phyloP scores from a whole-genome alignment of 352 stramenopile genomes.

The Globisporangium polare region DNA sequence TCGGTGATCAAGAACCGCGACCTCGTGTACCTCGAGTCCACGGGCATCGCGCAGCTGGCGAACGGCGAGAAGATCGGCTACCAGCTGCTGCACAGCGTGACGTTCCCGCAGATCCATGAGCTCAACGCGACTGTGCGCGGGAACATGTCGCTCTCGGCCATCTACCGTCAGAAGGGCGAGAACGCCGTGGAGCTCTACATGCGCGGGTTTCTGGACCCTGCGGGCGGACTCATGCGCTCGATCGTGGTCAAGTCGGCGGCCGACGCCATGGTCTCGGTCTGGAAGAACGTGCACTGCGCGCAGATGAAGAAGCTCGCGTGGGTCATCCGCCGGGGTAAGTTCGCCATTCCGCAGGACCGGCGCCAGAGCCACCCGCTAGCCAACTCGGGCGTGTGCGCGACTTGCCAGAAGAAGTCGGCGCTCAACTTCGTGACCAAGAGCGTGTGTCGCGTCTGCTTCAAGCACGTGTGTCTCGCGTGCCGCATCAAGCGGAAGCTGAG shows the following conservation, averaged over 20 bases:
- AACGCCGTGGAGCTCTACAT: constrained; percentile 50
- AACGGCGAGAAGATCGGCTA: constrained; percentile 15
- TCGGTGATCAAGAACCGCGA: constrained; percentile 57
- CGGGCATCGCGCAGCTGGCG: constrained; percentile 24
- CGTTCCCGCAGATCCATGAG: constrained; percentile 42
- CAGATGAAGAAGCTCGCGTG: constrained; percentile 54
- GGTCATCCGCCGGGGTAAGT: constrained; percentile 28
- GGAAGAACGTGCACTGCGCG: constrained; percentile 40
- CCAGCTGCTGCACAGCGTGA: constrained; percentile 42
- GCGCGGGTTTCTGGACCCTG: constrained; percentile 38
- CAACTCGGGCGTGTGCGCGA: constrained; percentile 15
- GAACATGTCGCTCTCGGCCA: constrained; percentile 45
- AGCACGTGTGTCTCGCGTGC: constrained; percentile 30
- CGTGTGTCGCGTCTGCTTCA: constrained; percentile 30
- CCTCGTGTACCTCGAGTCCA: constrained; percentile 61
- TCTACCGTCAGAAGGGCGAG: constrained; percentile 43
- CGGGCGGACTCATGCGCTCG: constrained; percentile 36
- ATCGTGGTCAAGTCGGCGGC: constrained; percentile 43
- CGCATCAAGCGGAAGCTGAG: constrained; percentile 34
- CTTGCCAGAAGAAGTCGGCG: constrained; percentile 25
- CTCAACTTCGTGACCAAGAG: constrained; percentile 20
- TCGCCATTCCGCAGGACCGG: not conserved
- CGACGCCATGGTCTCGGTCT: constrained; percentile 38
- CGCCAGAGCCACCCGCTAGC: not conserved
- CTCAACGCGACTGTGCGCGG: constrained; percentile 33